Base-by-base conservation (phyloP, 352 stramenopile species). In the Phytophthora colocasiae region DNA sequence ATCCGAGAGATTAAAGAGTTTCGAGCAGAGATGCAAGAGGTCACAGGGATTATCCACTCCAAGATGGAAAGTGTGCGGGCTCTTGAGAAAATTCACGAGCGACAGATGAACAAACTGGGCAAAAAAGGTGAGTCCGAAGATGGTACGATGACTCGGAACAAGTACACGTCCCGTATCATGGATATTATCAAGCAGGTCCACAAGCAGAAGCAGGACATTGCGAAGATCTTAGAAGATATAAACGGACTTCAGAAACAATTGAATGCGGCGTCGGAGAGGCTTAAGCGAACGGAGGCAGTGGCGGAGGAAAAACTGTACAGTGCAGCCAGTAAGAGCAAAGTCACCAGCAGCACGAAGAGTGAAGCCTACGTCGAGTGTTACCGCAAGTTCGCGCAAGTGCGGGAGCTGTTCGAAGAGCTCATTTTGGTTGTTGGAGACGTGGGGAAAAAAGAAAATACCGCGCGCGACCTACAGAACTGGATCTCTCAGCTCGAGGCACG, bases 181-280 rank as follows among this genome's bases (percentile, higher is more conserved):
- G 90, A 96, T 62, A 96, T 97, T 61, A 97, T 94, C 75, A 93
- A 93, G 62, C 82, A 93, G 38, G 87, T 96, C 26, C 80, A 92
- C 63, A 96, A 96, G 71, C 89, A 97, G 53, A 97, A 96, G 51
- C 71, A 84, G 31, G 89, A 96, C 39, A 96, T 96, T 22, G 51
- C 71, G 11, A 94, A 93, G 57, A 90, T 95, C 60, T 78, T 95
- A 24, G 69, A 84, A 9, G 87, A 95, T 44, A 94, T 95, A 41
- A 90, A 78, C 24, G 55, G 56, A 1, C 73, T 95, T 32, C 87
- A 95, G 57, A 94, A 92, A 50, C 78, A 95, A 34, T 69, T 96
- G 34, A 96, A 97, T 62, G 56, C 71, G 7, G 78, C 80, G 6
- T 81, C 78, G 1, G 85, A 93, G 59, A 96, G 85, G 58, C 82